These are phyloP conservation scores for Acrocalymma vagum DNA, from an alignment of 2,329 filamentous ascomycete genomes.

Conservation along the genomic window DNA sequence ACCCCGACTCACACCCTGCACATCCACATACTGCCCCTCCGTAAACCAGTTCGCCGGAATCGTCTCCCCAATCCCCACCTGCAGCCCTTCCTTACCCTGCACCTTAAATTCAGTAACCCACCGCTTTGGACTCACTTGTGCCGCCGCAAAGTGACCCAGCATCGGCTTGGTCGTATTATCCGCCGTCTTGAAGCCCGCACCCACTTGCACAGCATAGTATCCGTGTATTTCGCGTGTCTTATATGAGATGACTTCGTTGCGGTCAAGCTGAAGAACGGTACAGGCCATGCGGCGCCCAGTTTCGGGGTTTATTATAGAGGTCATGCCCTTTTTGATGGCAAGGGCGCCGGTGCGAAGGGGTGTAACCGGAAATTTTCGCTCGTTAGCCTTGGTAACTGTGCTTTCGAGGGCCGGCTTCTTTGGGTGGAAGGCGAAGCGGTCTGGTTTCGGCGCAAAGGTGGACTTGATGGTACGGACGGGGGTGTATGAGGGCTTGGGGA, in stretches of 20 bases:
- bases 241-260: constrained; percentile 86
- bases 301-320: constrained; percentile 80
- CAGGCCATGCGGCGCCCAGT: constrained; percentile 82
- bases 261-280: constrained; percentile 92
- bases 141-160: constrained; percentile 86
- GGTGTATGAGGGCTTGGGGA: constrained; percentile 26
- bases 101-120: constrained; percentile 90
- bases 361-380: constrained; percentile 64
- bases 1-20: constrained; percentile 78
- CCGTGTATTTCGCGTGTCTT: constrained; percentile 84
- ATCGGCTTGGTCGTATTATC: constrained; percentile 82
- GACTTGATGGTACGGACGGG: constrained; percentile 60
- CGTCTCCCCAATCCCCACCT: constrained; percentile 75
- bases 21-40: constrained; percentile 89
- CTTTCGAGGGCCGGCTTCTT: constrained; percentile 62
- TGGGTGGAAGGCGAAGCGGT: constrained; percentile 63
- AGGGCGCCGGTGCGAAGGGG: constrained; percentile 81
- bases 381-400: constrained; percentile 66
- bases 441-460: constrained; percentile 60
- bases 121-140: constrained; percentile 83
- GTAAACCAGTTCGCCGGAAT: constrained; percentile 91
- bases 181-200: constrained; percentile 76
- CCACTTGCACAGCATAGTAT: constrained; percentile 94
- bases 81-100: constrained; percentile 74
- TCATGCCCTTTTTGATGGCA: constrained; percentile 95